Conservation (phyloP, 139 green algal genomes). For the Micromonas pusilla region DNA sequence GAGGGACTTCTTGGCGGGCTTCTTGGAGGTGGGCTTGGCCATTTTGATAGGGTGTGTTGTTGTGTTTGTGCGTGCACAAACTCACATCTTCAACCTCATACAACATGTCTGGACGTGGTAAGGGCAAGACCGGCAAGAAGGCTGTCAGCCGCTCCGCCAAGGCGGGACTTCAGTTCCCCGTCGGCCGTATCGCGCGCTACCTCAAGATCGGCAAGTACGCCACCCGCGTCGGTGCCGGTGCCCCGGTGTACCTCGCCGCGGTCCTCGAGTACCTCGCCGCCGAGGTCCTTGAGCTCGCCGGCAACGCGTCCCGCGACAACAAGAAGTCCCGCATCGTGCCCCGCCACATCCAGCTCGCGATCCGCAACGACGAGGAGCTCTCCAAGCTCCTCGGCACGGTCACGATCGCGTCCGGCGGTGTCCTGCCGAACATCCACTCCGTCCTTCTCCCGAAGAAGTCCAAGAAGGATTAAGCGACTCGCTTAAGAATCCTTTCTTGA, state of each 20-base stretch:
- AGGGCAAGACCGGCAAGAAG: conserved; percentile 70
- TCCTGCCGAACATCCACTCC: conserved; percentile 83
- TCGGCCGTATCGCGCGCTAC: conserved; percentile 74
- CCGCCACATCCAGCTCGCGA: conserved; percentile 52
- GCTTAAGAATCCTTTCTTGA: too few species aligned
- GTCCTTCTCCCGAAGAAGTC: conserved; percentile 81
- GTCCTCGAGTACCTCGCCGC: conserved; percentile 79
- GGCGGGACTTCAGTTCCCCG: conserved; percentile 84
- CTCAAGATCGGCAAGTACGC: conserved; percentile 80
- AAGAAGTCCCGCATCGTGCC: conserved; percentile 74
- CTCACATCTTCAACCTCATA: background rate
- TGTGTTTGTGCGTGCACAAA: background rate
- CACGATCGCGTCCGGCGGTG: conserved; percentile 71
- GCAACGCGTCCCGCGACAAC: conserved; percentile 69
- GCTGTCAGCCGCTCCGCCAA: conserved; percentile 68
- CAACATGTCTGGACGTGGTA: conserved; percentile 62
- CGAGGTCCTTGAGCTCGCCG: conserved; percentile 68
- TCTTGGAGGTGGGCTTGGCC: conserved; percentile 41
- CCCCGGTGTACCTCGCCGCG: conserved; percentile 67
- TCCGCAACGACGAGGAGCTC: conserved; percentile 55
- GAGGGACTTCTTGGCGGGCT: conserved; percentile 41
- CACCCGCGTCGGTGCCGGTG: conserved; percentile 54
- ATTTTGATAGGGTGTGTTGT: conserved; percentile 30
- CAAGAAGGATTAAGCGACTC: conserved; percentile 45
- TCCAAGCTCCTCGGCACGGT: conserved; percentile 61